phyloP scores from a whole-genome alignment of 208 protist genomes.

The Naegleria fowleri region DNA sequence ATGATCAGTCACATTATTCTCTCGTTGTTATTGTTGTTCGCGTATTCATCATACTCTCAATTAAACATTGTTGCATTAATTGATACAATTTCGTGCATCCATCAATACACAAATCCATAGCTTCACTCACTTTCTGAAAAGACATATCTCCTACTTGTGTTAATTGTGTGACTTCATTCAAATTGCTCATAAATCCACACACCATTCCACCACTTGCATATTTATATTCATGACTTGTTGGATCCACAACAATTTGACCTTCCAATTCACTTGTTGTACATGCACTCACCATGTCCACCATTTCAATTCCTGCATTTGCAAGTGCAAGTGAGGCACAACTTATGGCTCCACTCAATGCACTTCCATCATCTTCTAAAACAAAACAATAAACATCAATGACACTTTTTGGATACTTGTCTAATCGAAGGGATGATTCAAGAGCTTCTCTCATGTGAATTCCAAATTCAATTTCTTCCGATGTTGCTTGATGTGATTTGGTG shows the following conservation, averaged over 20 bases:
- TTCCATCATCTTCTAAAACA: conserved; percentile 42
- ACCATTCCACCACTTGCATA: not conserved
- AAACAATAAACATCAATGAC: conserved; percentile 42
- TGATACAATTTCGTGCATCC: conserved; percentile 19
- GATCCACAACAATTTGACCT: conserved; percentile 30
- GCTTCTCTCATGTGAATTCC: conserved; percentile 27
- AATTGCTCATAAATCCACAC: conserved; percentile 25
- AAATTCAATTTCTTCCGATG: conserved; percentile 26
- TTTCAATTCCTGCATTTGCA: conserved; percentile 45
- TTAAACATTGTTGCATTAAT: conserved; percentile 25
- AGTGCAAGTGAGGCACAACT: conserved; percentile 42
- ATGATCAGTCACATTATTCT: too few relatives aligned
- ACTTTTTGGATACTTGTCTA: conserved; percentile 43
- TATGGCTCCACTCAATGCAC: conserved; percentile 28
- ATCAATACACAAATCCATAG: conserved; percentile 28
- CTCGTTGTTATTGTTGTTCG: too few relatives aligned
- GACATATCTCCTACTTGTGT: conserved; percentile 32
- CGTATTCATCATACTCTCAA: too few relatives aligned
- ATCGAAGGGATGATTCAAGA: conserved; percentile 30
- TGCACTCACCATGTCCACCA: conserved; percentile 41
- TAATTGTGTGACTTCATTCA: conserved; percentile 38
- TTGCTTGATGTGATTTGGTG: not conserved
- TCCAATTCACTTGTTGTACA: conserved; percentile 29
- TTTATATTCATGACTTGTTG: conserved; percentile 22
- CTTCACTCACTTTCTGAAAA: not conserved